Conservation (phyloP, 1,284 basidiomycete species). For the Phellinidium pouzarii region DNA sequence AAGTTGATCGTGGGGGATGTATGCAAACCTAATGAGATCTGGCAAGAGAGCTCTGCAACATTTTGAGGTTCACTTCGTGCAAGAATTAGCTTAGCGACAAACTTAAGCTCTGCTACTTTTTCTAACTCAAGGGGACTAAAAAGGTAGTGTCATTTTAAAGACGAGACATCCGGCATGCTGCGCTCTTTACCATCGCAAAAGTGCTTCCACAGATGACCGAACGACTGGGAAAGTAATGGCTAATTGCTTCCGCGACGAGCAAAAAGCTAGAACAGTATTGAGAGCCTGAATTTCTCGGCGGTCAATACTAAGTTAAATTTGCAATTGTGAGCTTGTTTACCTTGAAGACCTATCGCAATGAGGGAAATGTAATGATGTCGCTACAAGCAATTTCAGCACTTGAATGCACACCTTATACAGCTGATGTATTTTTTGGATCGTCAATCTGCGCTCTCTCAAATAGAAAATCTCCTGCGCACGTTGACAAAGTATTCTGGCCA, state of each 20-base stretch:
- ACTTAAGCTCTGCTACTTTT: slow-evolving; percentile 85
- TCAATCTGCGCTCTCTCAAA: not conserved
- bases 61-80: not conserved
- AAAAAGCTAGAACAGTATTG: slow-evolving; percentile 86
- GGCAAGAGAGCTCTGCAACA: slow-evolving; percentile 66
- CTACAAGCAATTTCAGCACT: not conserved
- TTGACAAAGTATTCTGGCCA: slow-evolving; percentile 26
- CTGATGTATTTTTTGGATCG: not conserved
- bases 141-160: not conserved
- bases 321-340: slow-evolving; percentile 21
- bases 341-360: slow-evolving; percentile 23
- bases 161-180: not conserved
- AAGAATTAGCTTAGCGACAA: slow-evolving; percentile 21
- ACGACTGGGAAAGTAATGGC: slow-evolving; percentile 77
- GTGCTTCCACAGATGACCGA: slow-evolving; percentile 68
- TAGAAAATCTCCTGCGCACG: slow-evolving; percentile 15
- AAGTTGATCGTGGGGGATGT: slow-evolving; percentile 63
- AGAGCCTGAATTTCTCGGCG: slow-evolving; percentile 49
- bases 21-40: slow-evolving; percentile 76
- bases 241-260: slow-evolving; percentile 77
- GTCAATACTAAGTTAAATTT: slow-evolving; percentile 17
- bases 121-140: slow-evolving; percentile 71
- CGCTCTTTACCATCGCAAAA: slow-evolving; percentile 58
- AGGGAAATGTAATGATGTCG: not conserved
- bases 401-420: slow-evolving; percentile 13